Base-by-base conservation (phyloP, 2,329 filamentous ascomycete species). In the Hypoxylon sp. region DNA sequence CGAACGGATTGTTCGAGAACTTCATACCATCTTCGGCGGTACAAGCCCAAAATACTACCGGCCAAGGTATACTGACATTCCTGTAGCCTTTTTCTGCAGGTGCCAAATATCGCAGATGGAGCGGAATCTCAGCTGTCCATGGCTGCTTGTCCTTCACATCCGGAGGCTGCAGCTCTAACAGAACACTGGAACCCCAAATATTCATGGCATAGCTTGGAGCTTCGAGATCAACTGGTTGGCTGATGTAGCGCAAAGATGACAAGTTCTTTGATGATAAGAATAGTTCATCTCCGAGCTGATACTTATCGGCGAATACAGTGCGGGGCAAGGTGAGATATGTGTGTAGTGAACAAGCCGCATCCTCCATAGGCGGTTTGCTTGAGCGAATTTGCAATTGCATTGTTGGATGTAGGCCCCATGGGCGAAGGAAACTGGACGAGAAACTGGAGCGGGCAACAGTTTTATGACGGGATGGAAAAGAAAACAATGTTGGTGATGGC, bases 1-100 rank as follows among this genome's bases (percentile, higher is more conserved):
- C 94, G 79, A 98, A 98, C 0, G 95, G 95, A 75, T 92, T 97
- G 4, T 85, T 87, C 0, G 87, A 80, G 80, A 95, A 92, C 74
- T 92, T 91, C 0, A 85, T 85, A 0, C 87, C 88, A 56, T 88
- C 86, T 9, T 88, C 86, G 0, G 90, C 87, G 6, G 87, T 84
- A 76, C 95, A 98, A 0, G 94, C 94, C 94, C 94, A 98, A 83
- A 98, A 98, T 0, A 98, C 87, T 0, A 88, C 87, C 0, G 95
- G 95, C 82, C 92, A 94, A 0, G 95, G 92, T 0, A 96, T 79
- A n/a, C 88, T 81, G 0, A 90, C 79, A 3, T 83, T 72, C 2
- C 81, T 78, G 70, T 88, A 83, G 2, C 90, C 90, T 2, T 84
- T 84, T 47, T 80, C 78, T 0, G 85, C 84, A 0, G 92, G 92